phyloP scores from a whole-genome alignment of 768 basidiomycete species.

The Naematelia aurantialba region DNA sequence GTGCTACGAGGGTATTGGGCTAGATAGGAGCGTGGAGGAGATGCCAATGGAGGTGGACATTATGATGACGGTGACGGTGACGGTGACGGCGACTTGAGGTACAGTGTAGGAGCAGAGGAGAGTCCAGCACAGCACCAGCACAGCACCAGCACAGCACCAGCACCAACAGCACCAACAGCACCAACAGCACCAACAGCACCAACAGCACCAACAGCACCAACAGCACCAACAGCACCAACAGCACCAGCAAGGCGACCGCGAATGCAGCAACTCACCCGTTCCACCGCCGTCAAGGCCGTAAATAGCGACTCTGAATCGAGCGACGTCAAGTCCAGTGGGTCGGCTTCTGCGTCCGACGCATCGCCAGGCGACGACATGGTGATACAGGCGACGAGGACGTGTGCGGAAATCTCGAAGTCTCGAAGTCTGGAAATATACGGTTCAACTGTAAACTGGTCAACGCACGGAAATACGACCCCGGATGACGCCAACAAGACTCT shows the following conservation, averaged over 20 bases:
- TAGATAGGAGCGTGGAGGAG: neutral
- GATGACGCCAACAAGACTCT: too few species aligned
- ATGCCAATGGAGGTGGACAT: too few species aligned
- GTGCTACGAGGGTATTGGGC: neutral
- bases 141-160: neutral
- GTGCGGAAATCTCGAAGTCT: too few species aligned
- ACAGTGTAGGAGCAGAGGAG: neutral
- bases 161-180: too few species aligned
- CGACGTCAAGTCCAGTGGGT: constrained; percentile 31
- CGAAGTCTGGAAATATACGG: too few species aligned
- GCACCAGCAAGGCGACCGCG: neutral
- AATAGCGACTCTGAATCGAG: constrained; percentile 36
- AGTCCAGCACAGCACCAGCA: neutral
- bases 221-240: too few species aligned
- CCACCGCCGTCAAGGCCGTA: constrained; percentile 33
- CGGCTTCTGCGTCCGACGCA: neutral
- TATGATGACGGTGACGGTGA: neutral
- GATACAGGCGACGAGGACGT: neutral
- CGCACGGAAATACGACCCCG: too few species aligned
- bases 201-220: too few species aligned
- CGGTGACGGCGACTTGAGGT: neutral
- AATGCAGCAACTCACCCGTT: constrained; percentile 20
- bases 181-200: too few species aligned
- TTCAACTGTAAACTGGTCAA: too few species aligned
- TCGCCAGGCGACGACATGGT: neutral